A percentile compares a stretch with the other conserved stretches of the same genome.
These are phyloP conservation scores for Microdochium trichocladiopsis DNA, from an alignment of 2,329 filamentous ascomycete species.

Conservation along the genomic window DNA sequence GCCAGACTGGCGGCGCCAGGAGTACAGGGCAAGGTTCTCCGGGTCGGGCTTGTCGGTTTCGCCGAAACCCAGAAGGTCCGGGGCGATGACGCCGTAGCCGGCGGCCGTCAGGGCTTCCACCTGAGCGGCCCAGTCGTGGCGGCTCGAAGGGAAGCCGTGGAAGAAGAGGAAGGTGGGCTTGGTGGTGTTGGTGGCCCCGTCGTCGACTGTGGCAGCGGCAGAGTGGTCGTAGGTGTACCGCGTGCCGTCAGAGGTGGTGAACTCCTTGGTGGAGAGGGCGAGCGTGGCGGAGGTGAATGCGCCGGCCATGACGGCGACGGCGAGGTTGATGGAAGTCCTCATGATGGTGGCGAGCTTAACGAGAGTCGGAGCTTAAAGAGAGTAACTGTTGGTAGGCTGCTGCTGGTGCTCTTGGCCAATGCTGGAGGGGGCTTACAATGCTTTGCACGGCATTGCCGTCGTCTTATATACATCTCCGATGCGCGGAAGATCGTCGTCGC, in stretches of 20 bases:
- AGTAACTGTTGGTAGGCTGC: no score
- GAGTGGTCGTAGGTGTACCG: not conserved
- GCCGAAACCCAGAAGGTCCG: slow-evolving; percentile 31
- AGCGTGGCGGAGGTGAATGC: not conserved
- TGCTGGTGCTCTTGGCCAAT: no score
- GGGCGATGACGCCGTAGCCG: slow-evolving; percentile 34
- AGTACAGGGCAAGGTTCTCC: slow-evolving; percentile 15
- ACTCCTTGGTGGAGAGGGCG: not conserved
- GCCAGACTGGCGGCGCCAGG: slow-evolving; percentile 18
- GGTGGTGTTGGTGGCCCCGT: slow-evolving; percentile 8
- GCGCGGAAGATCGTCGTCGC: no score
- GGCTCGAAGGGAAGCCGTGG: slow-evolving; percentile 40
- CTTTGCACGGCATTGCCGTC: no score
- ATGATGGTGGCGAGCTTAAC: not conserved
- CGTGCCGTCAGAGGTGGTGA: not conserved
- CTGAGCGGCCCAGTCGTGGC: slow-evolving; percentile 34
- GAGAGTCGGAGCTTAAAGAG: no score
- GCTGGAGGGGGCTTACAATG: no score
- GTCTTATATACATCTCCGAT: no score
- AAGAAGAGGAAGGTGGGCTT: slow-evolving; percentile 34
- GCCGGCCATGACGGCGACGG: not conserved
- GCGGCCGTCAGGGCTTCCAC: slow-evolving; percentile 19
- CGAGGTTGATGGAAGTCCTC: not conserved
- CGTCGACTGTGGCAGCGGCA: slow-evolving; percentile 17
- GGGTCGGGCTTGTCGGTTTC: slow-evolving; percentile 21